A percentile compares a stretch with the other conserved stretches of the same genome.
Evolutionary conservation across 2,329 filamentous ascomycete species (phyloP).

Genomic region (Akanthomyces muscarius): DNA sequence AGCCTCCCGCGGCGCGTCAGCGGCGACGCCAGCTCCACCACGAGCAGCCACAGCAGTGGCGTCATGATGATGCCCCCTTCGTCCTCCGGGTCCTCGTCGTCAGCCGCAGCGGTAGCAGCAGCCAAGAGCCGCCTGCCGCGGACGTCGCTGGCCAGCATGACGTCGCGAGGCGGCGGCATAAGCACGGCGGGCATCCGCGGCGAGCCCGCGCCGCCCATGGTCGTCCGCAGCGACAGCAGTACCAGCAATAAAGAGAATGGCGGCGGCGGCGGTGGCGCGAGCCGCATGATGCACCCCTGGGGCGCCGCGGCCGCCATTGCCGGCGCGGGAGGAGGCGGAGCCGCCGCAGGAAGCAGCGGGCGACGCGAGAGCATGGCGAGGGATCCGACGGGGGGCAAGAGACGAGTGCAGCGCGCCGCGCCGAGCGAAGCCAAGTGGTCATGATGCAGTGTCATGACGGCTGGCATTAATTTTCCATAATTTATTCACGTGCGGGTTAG

Average conservation of each 20-base stretch:
- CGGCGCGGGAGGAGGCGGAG: constrained; percentile 1
- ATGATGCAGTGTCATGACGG: background rate
- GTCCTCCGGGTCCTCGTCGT: background rate
- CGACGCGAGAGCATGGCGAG: background rate
- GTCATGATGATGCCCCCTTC: background rate
- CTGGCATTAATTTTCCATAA: background rate
- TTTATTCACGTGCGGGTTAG: background rate
- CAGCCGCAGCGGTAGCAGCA: constrained; percentile 2
- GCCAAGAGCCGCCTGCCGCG: constrained; percentile 39
- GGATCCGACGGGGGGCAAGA: constrained; percentile 3
- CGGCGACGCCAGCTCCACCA: constrained; percentile 33
- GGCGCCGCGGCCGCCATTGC: constrained; percentile 21
- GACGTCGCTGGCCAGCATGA: constrained; percentile 31
- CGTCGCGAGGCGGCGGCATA: constrained; percentile 22
- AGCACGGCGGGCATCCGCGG: constrained; percentile 21
- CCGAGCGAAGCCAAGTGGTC: constrained; percentile 14
- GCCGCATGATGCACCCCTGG: constrained; percentile 16
- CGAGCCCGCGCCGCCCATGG: constrained; percentile 28
- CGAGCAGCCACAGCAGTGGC: constrained; percentile 21
- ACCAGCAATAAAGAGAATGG: constrained; percentile 38
- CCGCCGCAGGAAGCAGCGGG: background rate
- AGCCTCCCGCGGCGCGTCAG: constrained; percentile 37
- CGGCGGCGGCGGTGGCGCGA: constrained; percentile 3
- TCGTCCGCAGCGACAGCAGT: constrained; percentile 37
- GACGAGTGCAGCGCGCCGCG: constrained; percentile 2